phyloP scores from a whole-genome alignment of 345 rosid species.

The Euphorbia lathyris region DNA sequence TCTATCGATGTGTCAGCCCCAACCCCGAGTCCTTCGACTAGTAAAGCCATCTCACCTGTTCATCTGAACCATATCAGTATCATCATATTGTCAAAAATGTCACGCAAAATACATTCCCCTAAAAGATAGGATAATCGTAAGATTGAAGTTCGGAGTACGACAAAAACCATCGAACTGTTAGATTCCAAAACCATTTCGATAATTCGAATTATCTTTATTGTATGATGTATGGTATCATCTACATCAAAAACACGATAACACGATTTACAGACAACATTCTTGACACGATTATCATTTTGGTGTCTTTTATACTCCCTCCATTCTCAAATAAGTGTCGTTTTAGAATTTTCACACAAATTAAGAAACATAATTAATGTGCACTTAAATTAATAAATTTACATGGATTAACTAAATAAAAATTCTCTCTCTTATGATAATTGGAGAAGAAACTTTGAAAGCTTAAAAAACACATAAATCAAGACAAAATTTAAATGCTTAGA shows the following conservation, averaged over 20 bases:
- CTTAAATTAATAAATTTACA: too few relatives aligned
- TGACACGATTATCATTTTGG: too few relatives aligned
- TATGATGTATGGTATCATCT: background rate
- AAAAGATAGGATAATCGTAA: background rate
- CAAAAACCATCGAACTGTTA: background rate
- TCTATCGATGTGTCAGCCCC: conserved; percentile 84
- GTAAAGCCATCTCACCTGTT: conserved; percentile 98
- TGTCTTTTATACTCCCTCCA: too few relatives aligned
- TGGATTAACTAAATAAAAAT: too few relatives aligned
- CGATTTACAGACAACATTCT: too few relatives aligned
- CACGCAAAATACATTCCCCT: background rate
- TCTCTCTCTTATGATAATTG: too few relatives aligned
- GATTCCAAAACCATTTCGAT: background rate
- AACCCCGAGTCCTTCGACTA: conserved; percentile 87
- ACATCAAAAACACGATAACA: background rate
- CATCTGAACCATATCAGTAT: conserved; percentile 23
- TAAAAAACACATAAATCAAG: too few relatives aligned
- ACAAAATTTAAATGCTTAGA: too few relatives aligned
- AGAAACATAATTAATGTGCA: too few relatives aligned
- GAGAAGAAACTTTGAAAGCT: too few relatives aligned
- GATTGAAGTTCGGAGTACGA: background rate
- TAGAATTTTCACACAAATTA: too few relatives aligned
- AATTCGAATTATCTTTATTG: background rate
- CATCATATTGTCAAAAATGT: background rate
- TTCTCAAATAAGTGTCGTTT: too few relatives aligned